Evolutionary conservation across 2,329 filamentous ascomycete genomes (phyloP).

Genomic region (Cordyceps tenuipes): DNA sequence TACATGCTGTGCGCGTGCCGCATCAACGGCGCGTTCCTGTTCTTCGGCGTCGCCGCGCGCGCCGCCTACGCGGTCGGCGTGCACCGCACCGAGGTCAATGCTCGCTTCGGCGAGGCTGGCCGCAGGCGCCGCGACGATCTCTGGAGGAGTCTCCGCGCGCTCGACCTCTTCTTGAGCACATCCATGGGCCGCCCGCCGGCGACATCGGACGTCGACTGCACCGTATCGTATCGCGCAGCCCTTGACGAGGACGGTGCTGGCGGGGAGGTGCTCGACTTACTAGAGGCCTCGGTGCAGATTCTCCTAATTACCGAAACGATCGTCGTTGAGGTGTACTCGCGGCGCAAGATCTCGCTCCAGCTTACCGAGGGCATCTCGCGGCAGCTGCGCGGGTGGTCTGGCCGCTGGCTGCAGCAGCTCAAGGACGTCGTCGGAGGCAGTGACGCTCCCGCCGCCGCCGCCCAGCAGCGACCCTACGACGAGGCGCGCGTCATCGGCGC

Average conservation of each 20-base stretch:
- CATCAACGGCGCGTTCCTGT: constrained; percentile 46
- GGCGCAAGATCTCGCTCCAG: constrained; percentile 43
- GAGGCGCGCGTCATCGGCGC: constrained; percentile 34
- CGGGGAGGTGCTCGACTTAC: constrained; percentile 34
- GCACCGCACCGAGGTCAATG: constrained; percentile 46
- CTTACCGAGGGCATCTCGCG: constrained; percentile 46
- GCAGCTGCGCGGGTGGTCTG: constrained; percentile 44
- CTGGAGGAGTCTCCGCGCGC: constrained; percentile 45
- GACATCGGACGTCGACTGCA: constrained; percentile 46
- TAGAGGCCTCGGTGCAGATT: constrained; percentile 45
- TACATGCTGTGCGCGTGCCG: constrained; percentile 48
- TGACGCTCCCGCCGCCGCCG: no score
- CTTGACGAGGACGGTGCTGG: constrained; percentile 27
- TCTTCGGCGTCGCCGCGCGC: constrained; percentile 45
- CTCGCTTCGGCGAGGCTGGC: constrained; percentile 37
- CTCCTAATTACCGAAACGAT: constrained; percentile 42
- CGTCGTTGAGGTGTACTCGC: constrained; percentile 44
- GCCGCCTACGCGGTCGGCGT: constrained; percentile 46
- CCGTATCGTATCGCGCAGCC: constrained; percentile 35
- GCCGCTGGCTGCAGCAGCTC: constrained; percentile 37
- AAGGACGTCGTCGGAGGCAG: constrained; percentile 26
- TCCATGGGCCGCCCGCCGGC: constrained; percentile 47
- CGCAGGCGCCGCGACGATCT: constrained; percentile 39
- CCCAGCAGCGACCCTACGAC: constrained; percentile 16
- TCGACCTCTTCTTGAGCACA: constrained; percentile 44